These are phyloP conservation scores for Neopestalotiopsis sp. DNA, from an alignment of 2,329 filamentous ascomycete genomes.

Conservation along the genomic window DNA sequence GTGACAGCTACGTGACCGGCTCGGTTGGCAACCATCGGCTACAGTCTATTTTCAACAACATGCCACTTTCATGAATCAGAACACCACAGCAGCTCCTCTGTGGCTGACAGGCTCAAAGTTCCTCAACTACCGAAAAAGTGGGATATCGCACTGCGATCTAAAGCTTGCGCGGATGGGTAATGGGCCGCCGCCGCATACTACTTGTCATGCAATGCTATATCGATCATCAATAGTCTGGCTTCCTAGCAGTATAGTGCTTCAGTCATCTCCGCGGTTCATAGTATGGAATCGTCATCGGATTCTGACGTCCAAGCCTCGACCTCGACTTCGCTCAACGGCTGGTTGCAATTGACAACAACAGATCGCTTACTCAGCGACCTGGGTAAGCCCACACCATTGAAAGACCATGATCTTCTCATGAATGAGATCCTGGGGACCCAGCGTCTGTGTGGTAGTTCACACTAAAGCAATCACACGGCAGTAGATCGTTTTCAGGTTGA, in stretches of 20 bases:
- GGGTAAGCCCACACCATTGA: neutral
- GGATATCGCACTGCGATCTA: neutral
- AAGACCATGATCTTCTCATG: neutral
- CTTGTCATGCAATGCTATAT: slow-evolving; percentile 3
- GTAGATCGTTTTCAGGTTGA: slow-evolving; percentile 1
- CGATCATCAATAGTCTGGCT: neutral
- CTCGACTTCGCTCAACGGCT: neutral
- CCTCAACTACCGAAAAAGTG: neutral
- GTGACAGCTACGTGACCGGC: neutral
- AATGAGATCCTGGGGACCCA: neutral
- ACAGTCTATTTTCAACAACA: neutral
- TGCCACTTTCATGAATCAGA: neutral
- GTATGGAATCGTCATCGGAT: neutral
- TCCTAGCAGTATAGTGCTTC: neutral
- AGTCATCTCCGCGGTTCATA: neutral
- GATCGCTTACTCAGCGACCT: neutral
- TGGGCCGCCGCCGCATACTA: neutral
- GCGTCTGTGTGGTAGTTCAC: neutral
- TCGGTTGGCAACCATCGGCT: neutral
- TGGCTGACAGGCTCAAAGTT: neutral
- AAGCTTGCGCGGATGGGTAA: neutral
- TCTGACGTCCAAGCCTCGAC: neutral
- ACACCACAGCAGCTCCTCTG: neutral
- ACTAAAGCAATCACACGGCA: slow-evolving; percentile 1
- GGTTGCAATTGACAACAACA: neutral